A percentile compares a stretch with the other conserved stretches of the same genome.
Evolutionary conservation across 768 basidiomycete genomes (phyloP).

Genomic region (Leucocoprinus birnbaumii): DNA sequence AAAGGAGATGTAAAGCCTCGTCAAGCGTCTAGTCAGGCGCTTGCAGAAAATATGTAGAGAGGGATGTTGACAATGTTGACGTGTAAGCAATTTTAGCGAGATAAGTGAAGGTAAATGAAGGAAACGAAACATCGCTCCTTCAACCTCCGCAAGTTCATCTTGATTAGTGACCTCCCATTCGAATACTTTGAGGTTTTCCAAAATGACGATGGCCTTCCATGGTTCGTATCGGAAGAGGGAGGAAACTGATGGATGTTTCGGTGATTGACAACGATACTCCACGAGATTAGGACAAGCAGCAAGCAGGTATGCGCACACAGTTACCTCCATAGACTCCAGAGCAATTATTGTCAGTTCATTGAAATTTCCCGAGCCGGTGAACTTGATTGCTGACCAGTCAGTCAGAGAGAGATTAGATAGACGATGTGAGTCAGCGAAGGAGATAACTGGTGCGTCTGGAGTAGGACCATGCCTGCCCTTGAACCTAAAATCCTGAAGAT

Average conservation of each 20-base stretch:
- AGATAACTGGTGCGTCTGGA: neutral
- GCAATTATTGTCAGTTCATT: neutral
- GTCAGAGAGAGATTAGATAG: neutral
- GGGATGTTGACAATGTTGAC: neutral
- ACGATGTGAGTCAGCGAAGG: neutral
- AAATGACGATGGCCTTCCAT: neutral
- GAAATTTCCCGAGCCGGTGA: neutral
- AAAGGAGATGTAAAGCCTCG: neutral
- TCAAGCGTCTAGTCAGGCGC: neutral
- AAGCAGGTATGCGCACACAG: neutral
- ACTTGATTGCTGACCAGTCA: neutral
- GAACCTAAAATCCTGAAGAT: neutral
- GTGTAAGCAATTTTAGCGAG: neutral
- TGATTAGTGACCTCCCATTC: neutral
- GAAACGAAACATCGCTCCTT: neutral
- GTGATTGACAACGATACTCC: neutral
- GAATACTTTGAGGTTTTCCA: neutral
- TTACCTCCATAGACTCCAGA: slow-evolving; percentile 4
- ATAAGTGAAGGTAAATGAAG: neutral
- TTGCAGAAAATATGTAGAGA: neutral
- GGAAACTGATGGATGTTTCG: neutral
- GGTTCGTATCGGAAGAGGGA: neutral
- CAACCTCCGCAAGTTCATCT: neutral
- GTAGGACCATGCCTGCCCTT: neutral
- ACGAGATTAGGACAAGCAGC: neutral